phyloP scores from a whole-genome alignment of 768 basidiomycete genomes.

The Suillus subluteus region DNA sequence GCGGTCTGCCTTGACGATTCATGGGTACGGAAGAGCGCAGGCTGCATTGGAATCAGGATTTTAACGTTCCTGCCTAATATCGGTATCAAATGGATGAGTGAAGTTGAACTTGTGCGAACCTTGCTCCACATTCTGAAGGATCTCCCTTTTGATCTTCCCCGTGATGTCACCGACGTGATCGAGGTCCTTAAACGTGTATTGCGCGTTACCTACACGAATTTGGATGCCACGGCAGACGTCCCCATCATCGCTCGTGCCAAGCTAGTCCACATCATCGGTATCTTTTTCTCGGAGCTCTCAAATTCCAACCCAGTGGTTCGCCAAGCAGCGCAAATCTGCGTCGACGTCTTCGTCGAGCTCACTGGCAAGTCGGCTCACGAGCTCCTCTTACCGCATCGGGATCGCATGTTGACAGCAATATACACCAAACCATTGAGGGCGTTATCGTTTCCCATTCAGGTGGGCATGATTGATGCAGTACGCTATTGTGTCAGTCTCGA shows the following conservation, averaged over 20 bases:
- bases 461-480: conserved; percentile 97
- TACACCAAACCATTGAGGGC: conserved; percentile 97
- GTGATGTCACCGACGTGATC: conserved; percentile 76
- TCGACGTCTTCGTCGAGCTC: conserved; percentile 75
- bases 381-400: conserved; percentile 82
- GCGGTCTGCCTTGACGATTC: conserved; percentile 89
- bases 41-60: conserved; percentile 82
- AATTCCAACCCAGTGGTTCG: conserved; percentile 87
- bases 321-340: conserved; percentile 79
- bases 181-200: conserved; percentile 75
- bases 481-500: conserved; percentile 90
- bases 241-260: conserved; percentile 51
- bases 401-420: conserved; percentile 85
- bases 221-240: conserved; percentile 49
- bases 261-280: conserved; percentile 71
- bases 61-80: conserved; percentile 74
- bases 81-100: conserved; percentile 77
- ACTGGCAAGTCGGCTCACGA: conserved; percentile 74
- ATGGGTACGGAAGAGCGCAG: conserved; percentile 89
- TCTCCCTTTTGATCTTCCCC: conserved; percentile 86
- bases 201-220: conserved; percentile 56
- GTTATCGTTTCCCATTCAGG: conserved; percentile 92
- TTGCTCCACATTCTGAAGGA: conserved; percentile 93
- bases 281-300: conserved; percentile 87
- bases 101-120: conserved; percentile 88